phyloP scores from a whole-genome alignment of 31 red algal species.

The Asparagopsis taxiformis region DNA sequence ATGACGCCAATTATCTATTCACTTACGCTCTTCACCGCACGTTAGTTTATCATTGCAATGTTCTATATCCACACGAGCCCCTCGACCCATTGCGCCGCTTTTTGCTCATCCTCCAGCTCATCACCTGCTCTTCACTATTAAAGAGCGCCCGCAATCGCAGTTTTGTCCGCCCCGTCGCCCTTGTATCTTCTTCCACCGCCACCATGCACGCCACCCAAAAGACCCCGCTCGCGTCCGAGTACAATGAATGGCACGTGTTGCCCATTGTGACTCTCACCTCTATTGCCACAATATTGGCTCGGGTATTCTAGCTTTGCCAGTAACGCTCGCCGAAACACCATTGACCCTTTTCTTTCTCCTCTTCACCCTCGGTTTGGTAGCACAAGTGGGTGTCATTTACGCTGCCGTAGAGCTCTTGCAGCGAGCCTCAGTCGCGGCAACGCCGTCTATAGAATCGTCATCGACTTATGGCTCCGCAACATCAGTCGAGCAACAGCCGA shows the following conservation, averaged over 20 bases:
- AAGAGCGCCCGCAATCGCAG: no score
- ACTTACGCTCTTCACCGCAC: no score
- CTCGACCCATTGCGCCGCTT: no score
- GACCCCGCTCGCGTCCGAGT: not conserved
- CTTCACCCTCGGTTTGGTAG: slow-evolving; percentile 62
- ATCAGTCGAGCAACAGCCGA: no score
- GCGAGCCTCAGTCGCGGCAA: slow-evolving; percentile 8
- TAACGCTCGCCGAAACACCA: slow-evolving; percentile 57
- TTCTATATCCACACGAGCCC: no score
- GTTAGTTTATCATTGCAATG: no score
- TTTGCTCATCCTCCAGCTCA: no score
- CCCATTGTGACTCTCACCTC: slow-evolving; percentile 37
- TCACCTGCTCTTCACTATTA: no score
- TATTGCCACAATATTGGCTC: slow-evolving; percentile 85
- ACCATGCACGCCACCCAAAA: no score
- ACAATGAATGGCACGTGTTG: slow-evolving; percentile 46
- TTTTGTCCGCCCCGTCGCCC: no score
- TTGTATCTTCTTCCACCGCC: not conserved
- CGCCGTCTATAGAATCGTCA: not conserved
- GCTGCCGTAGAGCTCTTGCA: slow-evolving; percentile 78
- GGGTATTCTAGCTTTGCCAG: slow-evolving; percentile 86
- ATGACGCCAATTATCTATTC: no score
- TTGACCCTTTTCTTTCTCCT: slow-evolving; percentile 60
- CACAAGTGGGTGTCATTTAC: slow-evolving; percentile 57
- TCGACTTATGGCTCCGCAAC: not conserved